A percentile compares a stretch with the other conserved stretches of the same genome.
Conservation (phyloP, 768 basidiomycete genomes). For the Calocera viscosa region DNA sequence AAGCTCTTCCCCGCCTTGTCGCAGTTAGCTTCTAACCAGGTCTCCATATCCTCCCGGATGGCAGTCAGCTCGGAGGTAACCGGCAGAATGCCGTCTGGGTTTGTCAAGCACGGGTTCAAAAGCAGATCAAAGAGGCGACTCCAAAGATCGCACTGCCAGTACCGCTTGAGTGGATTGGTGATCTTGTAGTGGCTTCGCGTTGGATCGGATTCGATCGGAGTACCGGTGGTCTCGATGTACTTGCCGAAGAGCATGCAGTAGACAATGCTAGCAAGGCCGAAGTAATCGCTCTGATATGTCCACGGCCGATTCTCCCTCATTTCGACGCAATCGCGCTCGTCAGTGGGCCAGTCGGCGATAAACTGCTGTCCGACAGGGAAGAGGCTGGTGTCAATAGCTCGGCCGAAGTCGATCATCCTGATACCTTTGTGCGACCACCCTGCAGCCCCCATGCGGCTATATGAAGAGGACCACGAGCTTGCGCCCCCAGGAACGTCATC, state of each 20-base stretch:
- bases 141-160: constrained; percentile 91
- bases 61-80: constrained; percentile 52
- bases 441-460: constrained; percentile 61
- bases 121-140: constrained; percentile 67
- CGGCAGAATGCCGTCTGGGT: constrained; percentile 50
- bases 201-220: constrained; percentile 5
- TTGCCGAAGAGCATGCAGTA: constrained; percentile 96
- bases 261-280: constrained; percentile 84
- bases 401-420: constrained; percentile 94
- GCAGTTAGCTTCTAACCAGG: constrained; percentile 75
- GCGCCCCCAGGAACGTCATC: constrained; percentile 55
- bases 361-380: constrained; percentile 74
- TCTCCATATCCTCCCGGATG: constrained; percentile 71
- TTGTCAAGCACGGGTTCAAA: constrained; percentile 63
- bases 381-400: constrained; percentile 71
- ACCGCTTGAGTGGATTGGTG: constrained; percentile 71
- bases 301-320: constrained; percentile 71
- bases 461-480: constrained; percentile 59
- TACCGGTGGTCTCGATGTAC: constrained; percentile 63
- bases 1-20: constrained; percentile 38
- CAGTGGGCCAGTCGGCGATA: constrained; percentile 75
- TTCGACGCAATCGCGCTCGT: constrained; percentile 86
- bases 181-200: constrained; percentile 44
- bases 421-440: constrained; percentile 86
- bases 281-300: constrained; percentile 95